Evolutionary conservation across 306 rosid genomes (phyloP), one percentile per base, ranked within the genome.

Genomic region (Prunus persica): DNA sequence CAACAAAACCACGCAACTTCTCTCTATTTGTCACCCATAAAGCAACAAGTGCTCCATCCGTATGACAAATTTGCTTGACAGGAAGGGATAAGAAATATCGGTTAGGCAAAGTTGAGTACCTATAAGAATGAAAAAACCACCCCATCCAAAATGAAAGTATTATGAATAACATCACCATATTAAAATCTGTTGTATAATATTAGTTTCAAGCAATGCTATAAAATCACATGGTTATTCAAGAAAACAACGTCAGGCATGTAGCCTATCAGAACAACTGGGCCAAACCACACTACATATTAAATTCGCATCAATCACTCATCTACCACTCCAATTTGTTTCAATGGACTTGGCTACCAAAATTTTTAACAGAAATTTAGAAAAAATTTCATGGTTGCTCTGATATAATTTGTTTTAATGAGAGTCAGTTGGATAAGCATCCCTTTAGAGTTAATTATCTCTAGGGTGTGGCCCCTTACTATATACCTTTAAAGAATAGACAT

Each of bases 1-100:
- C 96, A 41, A 91, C 93, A 76, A 94, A 94, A 82, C 83, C 46
- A 14, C 90, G 96, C 69, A 90, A 82, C 82, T 94, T 94, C 87
- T 94, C 97, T 82, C 96, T 91, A 80, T 92, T 94, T 78, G 98
- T 94, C 65, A 92, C 95, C 98, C 98, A 94, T 69, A 94, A 87
- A 56, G 95, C 96, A 20, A 94, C 82, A 64, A 94, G 89, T 25
- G 95, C 96, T 77, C 97, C 98, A 67, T 90, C 79, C 0, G 79
- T 77, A 79, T 90, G 97, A 78, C 91, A 82, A 51, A 94, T 87
- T 77, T 87, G 87, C 89, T 88, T 92, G 69, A 94, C 82, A 8
- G 97, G 98, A 81, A 94, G 86, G 56, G 93, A 88, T 63, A 90
- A 81, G 72, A 94, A 89, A 78, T 87, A 88, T 52, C 83, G 81